Evolutionary conservation across 2,329 filamentous ascomycete species (phyloP), one percentile per base, ranked within the genome.

Genomic region (Penicillium sp.): DNA sequence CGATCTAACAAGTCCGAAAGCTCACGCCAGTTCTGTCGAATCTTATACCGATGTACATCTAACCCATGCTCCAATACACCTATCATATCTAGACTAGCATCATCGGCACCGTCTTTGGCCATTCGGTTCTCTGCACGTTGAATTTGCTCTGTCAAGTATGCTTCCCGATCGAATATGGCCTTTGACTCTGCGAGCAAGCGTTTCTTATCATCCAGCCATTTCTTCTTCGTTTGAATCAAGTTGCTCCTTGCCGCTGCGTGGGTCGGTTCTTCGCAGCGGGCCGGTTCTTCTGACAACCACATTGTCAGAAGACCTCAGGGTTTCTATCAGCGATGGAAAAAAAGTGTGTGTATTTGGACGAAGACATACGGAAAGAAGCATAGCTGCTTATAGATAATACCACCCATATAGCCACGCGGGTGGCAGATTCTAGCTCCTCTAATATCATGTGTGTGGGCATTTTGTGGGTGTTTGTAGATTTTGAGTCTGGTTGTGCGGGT

Each of bases 1-100:
- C 43, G 43, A 21, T 33, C 43, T n/a, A 31, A 7, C 27, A 33
- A 33, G 11, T 33, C 43, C 7, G 27, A 4, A 33, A 46, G n/a
- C n/a, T 33, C n/a, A 21, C 43, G 27, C n/a, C 27, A 45, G 21
- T 33, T 46, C 27, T 21, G 27, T 46, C n/a, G 43, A 46, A 46
- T 33, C 11, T 15, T 31, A 5, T 21, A 31, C 43, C n/a, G 2
- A 45, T 21, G 43, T 21, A 5, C 2, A 46, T 46, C n/a, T 4
- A 31, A 11, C 10, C 4, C 1, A 5, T 2, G 21, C 2, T 10
- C 27, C 4, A 21, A 31, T 15, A 6, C 6, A 3, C 1, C 8
- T n/a, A 19, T 33, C 27, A 9, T 6, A 2, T 21, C 11, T 1
- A 21, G n/a, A 15, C 6, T 2, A 31, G 29, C 44, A 21, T 19